Evolutionary conservation across 306 rosid species (phyloP).

Genomic region (Phaseolus lunatus): DNA sequence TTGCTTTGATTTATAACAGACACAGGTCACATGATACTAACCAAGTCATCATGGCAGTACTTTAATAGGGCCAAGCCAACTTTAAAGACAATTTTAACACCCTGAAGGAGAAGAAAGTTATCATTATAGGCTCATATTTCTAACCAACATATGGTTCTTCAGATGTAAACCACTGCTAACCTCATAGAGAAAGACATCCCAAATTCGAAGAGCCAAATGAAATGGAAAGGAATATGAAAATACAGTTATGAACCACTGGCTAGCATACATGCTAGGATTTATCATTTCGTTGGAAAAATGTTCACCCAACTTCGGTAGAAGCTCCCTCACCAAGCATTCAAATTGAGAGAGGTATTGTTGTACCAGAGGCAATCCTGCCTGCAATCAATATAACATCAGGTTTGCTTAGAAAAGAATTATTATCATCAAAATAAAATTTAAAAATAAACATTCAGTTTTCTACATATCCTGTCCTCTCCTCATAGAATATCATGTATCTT

Average conservation of each 20-base stretch:
- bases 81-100: conserved; percentile 90
- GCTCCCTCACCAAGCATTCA: conserved; percentile 77
- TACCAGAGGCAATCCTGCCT: conserved; percentile 96
- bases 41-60: conserved; percentile 96
- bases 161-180: conserved; percentile 56
- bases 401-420: conserved; percentile 31
- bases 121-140: conserved; percentile 24
- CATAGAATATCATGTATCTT: not conserved
- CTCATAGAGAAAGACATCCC: conserved; percentile 98
- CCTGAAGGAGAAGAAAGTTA: conserved; percentile 60
- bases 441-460: conserved; percentile 26
- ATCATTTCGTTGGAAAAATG: conserved; percentile 89
- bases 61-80: conserved; percentile 96
- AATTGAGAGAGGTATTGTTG: conserved; percentile 94
- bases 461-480: not conserved
- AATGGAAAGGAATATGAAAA: conserved; percentile 98
- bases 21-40: conserved; percentile 54
- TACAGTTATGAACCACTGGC: conserved; percentile 99
- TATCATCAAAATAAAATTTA: conserved; percentile 8
- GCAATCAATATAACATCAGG: conserved; percentile 35
- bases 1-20: conserved; percentile 28
- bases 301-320: conserved; percentile 87
- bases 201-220: conserved; percentile 95
- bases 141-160: conserved; percentile 31
- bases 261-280: conserved; percentile 99